Conservation (phyloP, 768 basidiomycete genomes). For the Russula lepida region DNA sequence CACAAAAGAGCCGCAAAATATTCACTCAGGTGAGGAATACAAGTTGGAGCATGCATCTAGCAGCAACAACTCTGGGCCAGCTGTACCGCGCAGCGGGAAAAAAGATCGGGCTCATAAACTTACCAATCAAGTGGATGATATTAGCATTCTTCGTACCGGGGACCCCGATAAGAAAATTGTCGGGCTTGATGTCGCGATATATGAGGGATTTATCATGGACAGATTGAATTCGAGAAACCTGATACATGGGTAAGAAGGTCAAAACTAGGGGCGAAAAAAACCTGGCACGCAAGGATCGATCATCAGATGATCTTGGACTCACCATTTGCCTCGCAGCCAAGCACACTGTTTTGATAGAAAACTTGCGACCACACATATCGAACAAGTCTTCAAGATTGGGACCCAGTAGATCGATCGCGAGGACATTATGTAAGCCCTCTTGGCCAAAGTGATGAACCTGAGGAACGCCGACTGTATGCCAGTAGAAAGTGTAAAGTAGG, state of each 20-base stretch:
- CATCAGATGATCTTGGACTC: constrained; percentile 25
- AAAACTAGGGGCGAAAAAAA: constrained; percentile 7
- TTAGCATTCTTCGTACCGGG: constrained; percentile 88
- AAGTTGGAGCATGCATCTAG: not conserved
- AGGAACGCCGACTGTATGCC: constrained; percentile 74
- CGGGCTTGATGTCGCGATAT: constrained; percentile 98
- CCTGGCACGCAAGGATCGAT: not conserved
- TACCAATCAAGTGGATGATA: constrained; percentile 78
- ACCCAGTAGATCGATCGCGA: constrained; percentile 92
- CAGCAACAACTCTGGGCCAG: not conserved
- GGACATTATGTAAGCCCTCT: constrained; percentile 95
- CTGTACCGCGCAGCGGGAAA: not conserved
- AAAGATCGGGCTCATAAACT: constrained; percentile 26
- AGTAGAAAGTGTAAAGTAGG: not conserved
- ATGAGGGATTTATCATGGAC: constrained; percentile 98
- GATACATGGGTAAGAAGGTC: constrained; percentile 15
- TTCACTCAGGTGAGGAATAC: not conserved
- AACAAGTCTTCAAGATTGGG: constrained; percentile 97
- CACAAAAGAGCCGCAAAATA: not conserved
- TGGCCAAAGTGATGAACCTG: constrained; percentile 99
- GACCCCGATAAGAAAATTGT: constrained; percentile 97
- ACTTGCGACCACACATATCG: constrained; percentile 98
- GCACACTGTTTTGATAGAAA: constrained; percentile 95
- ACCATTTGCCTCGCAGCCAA: constrained; percentile 99
- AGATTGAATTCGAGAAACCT: constrained; percentile 94